These are phyloP conservation scores for Marasmius sp. DNA, from an alignment of 1,284 basidiomycete genomes.

Conservation along the genomic window DNA sequence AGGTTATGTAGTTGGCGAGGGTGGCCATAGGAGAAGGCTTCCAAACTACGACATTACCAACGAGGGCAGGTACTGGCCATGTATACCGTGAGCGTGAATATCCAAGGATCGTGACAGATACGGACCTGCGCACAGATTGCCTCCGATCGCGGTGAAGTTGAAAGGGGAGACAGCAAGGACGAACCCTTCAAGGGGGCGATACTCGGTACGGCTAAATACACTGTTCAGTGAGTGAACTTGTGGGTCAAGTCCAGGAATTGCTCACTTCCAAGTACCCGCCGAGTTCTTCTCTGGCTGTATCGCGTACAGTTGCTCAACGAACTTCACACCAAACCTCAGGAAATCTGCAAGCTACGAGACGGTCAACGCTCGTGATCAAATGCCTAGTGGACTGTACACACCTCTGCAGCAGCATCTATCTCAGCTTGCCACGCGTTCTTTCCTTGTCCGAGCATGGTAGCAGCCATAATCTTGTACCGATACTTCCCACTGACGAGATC, in stretches of 20 bases:
- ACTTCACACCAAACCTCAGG: slow-evolving; percentile 96
- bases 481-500: slow-evolving; percentile 95
- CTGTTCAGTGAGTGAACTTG: slow-evolving; percentile 7
- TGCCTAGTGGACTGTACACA: slow-evolving; percentile 32
- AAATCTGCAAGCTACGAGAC: slow-evolving; percentile 81
- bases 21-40: slow-evolving; percentile 96
- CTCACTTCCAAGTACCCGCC: slow-evolving; percentile 92
- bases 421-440: slow-evolving; percentile 99
- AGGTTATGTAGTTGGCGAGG: slow-evolving; percentile 92
- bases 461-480: slow-evolving; percentile 91
- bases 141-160: slow-evolving; percentile 98
- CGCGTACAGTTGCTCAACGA: slow-evolving; percentile 91
- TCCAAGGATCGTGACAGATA: slow-evolving; percentile 7
- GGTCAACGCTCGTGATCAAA: background rate
- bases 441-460: slow-evolving; percentile 97
- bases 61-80: slow-evolving; percentile 77
- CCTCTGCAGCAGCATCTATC: slow-evolving; percentile 98
- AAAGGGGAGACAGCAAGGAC: slow-evolving; percentile 97
- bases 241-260: slow-evolving; percentile 13
- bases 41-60: slow-evolving; percentile 96
- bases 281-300: slow-evolving; percentile 90
- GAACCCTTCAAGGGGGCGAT: slow-evolving; percentile 95
- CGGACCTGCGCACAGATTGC: slow-evolving; percentile 80
- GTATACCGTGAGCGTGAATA: slow-evolving; percentile 4
- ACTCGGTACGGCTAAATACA: slow-evolving; percentile 81